Percentiles rank a stretch among this genome's conserved stretches.
Evolutionary conservation across 768 basidiomycete species (phyloP).

Genomic region (Rhizopogon vulgaris): DNA sequence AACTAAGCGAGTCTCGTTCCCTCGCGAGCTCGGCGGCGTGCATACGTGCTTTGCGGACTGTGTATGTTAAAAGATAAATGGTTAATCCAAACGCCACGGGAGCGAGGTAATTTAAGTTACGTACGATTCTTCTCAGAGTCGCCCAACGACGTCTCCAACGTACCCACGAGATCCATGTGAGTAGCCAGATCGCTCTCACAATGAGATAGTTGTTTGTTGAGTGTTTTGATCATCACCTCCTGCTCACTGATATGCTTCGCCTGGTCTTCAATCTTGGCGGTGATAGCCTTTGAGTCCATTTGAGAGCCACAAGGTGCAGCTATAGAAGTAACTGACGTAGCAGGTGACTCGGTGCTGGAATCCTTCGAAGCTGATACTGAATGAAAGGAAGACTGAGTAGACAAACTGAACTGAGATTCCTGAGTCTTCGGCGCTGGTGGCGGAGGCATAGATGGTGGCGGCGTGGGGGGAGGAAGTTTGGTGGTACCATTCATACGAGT

Average conservation of each 20-base stretch:
- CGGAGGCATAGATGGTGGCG: conserved; percentile 80
- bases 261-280: conserved; percentile 63
- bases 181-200: conserved; percentile 88
- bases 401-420: conserved; percentile 52
- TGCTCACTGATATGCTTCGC: conserved; percentile 75
- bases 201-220: conserved; percentile 91
- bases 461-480: conserved; percentile 79
- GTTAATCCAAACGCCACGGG: conserved; percentile 4
- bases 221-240: conserved; percentile 86
- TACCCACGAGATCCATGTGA: conserved; percentile 84
- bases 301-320: conserved; percentile 29
- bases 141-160: conserved; percentile 78
- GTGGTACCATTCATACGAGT: conserved; percentile 53
- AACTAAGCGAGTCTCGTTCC: conserved; percentile 72
- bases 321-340: conserved; percentile 49
- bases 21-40: conserved; percentile 86
- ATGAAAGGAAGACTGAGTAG: conserved; percentile 45
- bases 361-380: conserved; percentile 58
- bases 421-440: conserved; percentile 63
- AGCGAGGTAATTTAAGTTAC: conserved; percentile 25
- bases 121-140: conserved; percentile 91
- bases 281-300: conserved; percentile 48
- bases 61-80: conserved; percentile 4
- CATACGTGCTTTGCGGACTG: conserved; percentile 91
- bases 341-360: conserved; percentile 58